These are phyloP conservation scores for Amoeboaphelidium protococcarum DNA, from an alignment of 371 early-diverging fungal genomes.

Conservation along the genomic window DNA sequence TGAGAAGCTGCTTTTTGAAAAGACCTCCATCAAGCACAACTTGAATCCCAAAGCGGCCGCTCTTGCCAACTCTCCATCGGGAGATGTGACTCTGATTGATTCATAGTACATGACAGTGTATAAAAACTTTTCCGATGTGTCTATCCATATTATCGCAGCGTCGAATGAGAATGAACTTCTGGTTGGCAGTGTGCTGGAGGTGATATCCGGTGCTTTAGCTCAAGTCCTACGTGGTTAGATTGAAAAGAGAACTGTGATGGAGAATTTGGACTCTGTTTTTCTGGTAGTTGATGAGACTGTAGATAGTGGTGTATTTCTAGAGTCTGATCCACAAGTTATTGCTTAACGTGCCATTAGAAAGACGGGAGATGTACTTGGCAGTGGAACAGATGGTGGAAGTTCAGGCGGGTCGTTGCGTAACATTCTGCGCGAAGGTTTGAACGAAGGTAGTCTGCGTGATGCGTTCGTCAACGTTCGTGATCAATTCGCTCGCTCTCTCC, in stretches of 20 bases:
- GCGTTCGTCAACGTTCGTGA: slow-evolving; percentile 74
- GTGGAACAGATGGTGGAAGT: too few relatives aligned
- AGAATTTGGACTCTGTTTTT: slow-evolving; percentile 66
- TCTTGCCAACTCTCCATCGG: background rate
- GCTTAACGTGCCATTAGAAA: slow-evolving; percentile 73
- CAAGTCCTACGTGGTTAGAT: slow-evolving; percentile 64
- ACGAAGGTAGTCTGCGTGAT: slow-evolving; percentile 68
- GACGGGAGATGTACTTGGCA: slow-evolving; percentile 39
- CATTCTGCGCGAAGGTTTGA: too few relatives aligned
- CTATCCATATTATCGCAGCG: slow-evolving; percentile 68
- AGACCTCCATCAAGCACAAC: slow-evolving; percentile 24
- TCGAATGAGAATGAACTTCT: slow-evolving; percentile 65
- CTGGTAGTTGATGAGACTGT: slow-evolving; percentile 81
- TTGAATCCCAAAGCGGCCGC: background rate
- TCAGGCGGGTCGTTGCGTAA: too few relatives aligned
- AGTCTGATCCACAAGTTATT: slow-evolving; percentile 63
- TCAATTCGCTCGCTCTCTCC: slow-evolving; percentile 42
- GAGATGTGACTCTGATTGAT: slow-evolving; percentile 62
- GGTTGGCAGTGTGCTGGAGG: slow-evolving; percentile 26
- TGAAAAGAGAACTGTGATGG: slow-evolving; percentile 66
- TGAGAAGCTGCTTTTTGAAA: slow-evolving; percentile 69
- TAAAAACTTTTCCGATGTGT: slow-evolving; percentile 53
- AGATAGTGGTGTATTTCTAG: slow-evolving; percentile 71
- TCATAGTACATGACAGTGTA: slow-evolving; percentile 70
- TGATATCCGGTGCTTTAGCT: slow-evolving; percentile 56